Evolutionary conservation across 176 grass and related monocot genomes (phyloP).

Genomic region (Puya raimondii): DNA sequence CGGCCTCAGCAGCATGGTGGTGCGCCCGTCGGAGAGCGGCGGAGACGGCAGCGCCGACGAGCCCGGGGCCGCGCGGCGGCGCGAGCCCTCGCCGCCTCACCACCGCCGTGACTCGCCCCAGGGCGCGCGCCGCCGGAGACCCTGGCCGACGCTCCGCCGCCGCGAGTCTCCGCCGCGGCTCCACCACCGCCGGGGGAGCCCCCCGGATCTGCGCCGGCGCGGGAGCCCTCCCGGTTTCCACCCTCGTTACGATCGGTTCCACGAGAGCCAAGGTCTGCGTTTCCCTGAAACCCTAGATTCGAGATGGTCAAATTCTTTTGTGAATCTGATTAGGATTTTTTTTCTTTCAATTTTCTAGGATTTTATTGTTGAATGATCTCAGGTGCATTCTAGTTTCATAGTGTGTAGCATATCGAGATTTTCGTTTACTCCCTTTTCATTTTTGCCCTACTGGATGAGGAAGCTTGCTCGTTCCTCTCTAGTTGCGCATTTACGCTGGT

Average conservation of each 20-base stretch:
- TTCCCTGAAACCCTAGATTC: constrained; percentile 17
- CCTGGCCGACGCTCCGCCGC: constrained; percentile 18
- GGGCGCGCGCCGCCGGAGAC: constrained; percentile 22
- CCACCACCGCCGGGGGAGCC: constrained; percentile 9
- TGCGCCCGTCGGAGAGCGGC: constrained; percentile 7
- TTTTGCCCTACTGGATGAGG: no score
- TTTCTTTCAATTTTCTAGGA: not conserved
- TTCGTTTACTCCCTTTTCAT: no score
- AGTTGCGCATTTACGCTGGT: no score
- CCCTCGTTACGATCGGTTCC: constrained; percentile 33
- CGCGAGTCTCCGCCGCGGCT: constrained; percentile 20
- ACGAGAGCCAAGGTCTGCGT: constrained; percentile 40
- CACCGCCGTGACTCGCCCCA: constrained; percentile 20
- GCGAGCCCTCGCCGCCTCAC: not conserved
- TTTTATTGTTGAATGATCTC: not conserved
- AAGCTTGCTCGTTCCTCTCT: no score
- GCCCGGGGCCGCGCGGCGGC: not conserved
- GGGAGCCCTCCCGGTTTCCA: constrained; percentile 33
- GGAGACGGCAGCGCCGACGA: not conserved
- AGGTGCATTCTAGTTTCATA: not conserved
- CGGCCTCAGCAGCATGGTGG: constrained; percentile 16
- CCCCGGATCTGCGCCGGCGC: constrained; percentile 27
- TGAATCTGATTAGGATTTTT: not conserved
- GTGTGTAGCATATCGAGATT: no score
- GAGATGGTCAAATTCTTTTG: not conserved